Conservation (phyloP, 2,329 filamentous ascomycete species). For the Exophiala xenobiotica region DNA sequence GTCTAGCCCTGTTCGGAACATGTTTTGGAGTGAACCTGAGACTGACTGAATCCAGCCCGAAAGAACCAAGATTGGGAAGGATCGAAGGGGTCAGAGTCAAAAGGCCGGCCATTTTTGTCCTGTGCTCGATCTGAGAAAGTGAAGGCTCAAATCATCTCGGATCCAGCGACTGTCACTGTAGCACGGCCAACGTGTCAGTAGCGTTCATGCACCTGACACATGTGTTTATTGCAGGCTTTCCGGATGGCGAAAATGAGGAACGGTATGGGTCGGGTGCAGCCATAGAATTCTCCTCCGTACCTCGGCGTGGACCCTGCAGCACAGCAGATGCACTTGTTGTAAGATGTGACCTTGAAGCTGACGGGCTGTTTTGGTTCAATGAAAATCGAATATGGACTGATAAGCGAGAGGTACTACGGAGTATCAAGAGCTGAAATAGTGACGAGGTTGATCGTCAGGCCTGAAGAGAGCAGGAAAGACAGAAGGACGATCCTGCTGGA, state of each 20-base stretch:
- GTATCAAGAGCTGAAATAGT: no score
- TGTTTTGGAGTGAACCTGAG: slow-evolving; percentile 2
- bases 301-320: no score
- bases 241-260: background rate
- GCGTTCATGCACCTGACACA: no score
- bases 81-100: background rate
- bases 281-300: no score
- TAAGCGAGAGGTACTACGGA: no score
- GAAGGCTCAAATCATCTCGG: slow-evolving; percentile 1
- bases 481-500: no score
- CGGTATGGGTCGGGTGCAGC: background rate
- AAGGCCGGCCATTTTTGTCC: no score
- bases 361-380: slow-evolving; percentile 3
- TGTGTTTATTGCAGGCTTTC: background rate
- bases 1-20: background rate
- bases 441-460: no score
- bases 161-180: slow-evolving; percentile 13
- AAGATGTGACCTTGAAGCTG: background rate
- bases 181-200: slow-evolving; percentile 11
- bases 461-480: no score
- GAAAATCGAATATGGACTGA: no score
- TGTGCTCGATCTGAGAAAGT: background rate
- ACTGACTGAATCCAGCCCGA: background rate
- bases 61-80: slow-evolving; percentile 2
- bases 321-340: background rate